Percentiles rank a stretch among this genome's conserved stretches.
phyloP scores from a whole-genome alignment of 1,139 yeast genomes.

The Kodamaea derodonti region DNA sequence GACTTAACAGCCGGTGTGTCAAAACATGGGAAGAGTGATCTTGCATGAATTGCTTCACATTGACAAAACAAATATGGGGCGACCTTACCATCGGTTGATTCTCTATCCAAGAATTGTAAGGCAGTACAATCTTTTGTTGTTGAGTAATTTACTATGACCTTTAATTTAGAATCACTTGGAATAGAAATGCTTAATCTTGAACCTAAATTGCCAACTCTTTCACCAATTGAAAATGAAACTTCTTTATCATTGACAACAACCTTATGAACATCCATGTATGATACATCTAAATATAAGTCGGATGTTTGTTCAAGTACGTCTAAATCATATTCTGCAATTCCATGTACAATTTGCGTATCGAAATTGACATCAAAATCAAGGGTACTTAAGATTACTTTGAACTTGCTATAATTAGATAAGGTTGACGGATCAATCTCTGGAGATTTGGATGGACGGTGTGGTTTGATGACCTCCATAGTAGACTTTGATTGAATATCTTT shows the following conservation, averaged over 20 bases:
- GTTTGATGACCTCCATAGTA: constrained; percentile 12
- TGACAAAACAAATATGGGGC: constrained; percentile 83
- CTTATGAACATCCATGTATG: constrained; percentile 50
- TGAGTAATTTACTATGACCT: constrained; percentile 47
- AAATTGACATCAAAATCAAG: constrained; percentile 58
- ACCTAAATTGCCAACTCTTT: constrained; percentile 64
- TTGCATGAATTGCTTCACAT: constrained; percentile 87
- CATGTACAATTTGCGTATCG: constrained; percentile 46
- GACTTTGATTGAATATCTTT: background rate
- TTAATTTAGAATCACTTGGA: constrained; percentile 14
- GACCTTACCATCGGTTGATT: constrained; percentile 71
- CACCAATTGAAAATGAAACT: constrained; percentile 34
- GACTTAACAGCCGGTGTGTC: constrained; percentile 87
- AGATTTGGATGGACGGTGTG: constrained; percentile 37
- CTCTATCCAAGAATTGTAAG: constrained; percentile 75
- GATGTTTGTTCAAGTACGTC: constrained; percentile 18
- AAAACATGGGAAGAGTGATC: constrained; percentile 85
- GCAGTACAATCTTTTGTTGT: constrained; percentile 82
- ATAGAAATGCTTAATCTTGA: constrained; percentile 47
- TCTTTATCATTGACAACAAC: constrained; percentile 43
- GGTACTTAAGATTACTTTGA: constrained; percentile 48
- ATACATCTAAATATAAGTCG: constrained; percentile 60
- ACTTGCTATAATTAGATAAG: constrained; percentile 60
- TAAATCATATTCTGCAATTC: constrained; percentile 53
- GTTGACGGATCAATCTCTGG: constrained; percentile 76